Evolutionary conservation across 2,329 filamentous ascomycete species (phyloP), one percentile per base, ranked within the genome.

Genomic region (Talaromyces sp.): DNA sequence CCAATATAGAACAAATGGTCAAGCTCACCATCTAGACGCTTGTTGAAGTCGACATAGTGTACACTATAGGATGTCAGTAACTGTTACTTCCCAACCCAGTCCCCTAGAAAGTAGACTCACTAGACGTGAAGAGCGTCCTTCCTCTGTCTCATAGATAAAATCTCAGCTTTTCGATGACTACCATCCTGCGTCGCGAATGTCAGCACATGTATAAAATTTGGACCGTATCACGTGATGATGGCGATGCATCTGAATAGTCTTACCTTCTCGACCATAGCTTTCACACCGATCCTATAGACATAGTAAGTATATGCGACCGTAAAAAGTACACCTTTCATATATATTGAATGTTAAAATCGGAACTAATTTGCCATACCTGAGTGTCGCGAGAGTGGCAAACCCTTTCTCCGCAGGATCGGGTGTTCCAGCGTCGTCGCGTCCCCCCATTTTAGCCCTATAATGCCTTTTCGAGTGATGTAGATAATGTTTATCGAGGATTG

Each of bases 1-100:
- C 16, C 13, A 14, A 14, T 8, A 8, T 11, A 37, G 0, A 37
- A 13, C 35, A 37, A 35, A 37, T 37, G 50, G n/a, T n/a, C 14
- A 22, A 58, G 10, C 58, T 60, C 73, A 82, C 81, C 82, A 71
- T 89, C 86, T 37, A 89, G 81, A 82, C 87, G 87, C 72, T 98
- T 98, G 81, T 98, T 98, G 86, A 97, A 98, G 73, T 96, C 96
- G 74, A 97, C 92, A 76, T 97, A 98, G 77, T 98, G 96, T 73
- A 96, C 96, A 78, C 80, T 82, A 61, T 11, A 31, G 4, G 19
- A 37, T 16, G 66, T 70, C 37, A 70, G 73, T 62, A 72, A 68
- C 63, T 41, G 27, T 22, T 39, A 5, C 52, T 19, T 37, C 33
- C 39, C 35, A 35, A 2, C 13, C 13, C 19, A 43, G 41, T 48